phyloP scores from a whole-genome alignment of 768 basidiomycete genomes.

The Boletus rubroflammeus region DNA sequence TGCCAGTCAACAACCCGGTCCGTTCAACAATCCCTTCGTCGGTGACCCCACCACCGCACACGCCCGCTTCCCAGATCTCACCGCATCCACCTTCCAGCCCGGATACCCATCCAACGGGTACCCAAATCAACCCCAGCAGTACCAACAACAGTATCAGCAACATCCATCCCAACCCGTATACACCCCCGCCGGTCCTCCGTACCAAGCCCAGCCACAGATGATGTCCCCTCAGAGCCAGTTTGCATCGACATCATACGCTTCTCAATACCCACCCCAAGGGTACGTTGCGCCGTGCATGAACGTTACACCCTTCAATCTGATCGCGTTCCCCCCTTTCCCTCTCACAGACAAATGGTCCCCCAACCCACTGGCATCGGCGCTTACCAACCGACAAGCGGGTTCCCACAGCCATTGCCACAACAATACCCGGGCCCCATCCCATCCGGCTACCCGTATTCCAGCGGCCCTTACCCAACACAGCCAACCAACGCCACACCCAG shows the following conservation, averaged over 20 bases:
- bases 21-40: slow-evolving; percentile 69
- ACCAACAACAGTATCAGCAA: slow-evolving; percentile 36
- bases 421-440: slow-evolving; percentile 36
- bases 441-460: slow-evolving; percentile 26
- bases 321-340: not conserved
- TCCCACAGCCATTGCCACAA: slow-evolving; percentile 40
- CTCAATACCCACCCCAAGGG: slow-evolving; percentile 25
- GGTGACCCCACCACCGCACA: slow-evolving; percentile 46
- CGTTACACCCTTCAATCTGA: not conserved
- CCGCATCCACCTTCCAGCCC: slow-evolving; percentile 19
- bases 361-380: slow-evolving; percentile 29
- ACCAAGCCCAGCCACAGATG: slow-evolving; percentile 18
- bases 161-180: slow-evolving; percentile 24
- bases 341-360: slow-evolving; percentile 25
- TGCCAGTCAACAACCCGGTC: slow-evolving; percentile 15
- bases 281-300: slow-evolving; percentile 1
- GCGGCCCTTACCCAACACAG: slow-evolving; percentile 28
- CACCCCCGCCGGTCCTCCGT: slow-evolving; percentile 2
- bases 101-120: slow-evolving; percentile 24
- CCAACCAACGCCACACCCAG: slow-evolving; percentile 12
- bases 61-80: slow-evolving; percentile 65
- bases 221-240: slow-evolving; percentile 23
- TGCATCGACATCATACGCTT: slow-evolving; percentile 19
- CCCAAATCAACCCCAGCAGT: slow-evolving; percentile 30
- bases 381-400: slow-evolving; percentile 53